Evolutionary conservation across 352 stramenopile species (phyloP), one percentile per base, ranked within the genome.

Genomic region (Phytophthora pistaciae): DNA sequence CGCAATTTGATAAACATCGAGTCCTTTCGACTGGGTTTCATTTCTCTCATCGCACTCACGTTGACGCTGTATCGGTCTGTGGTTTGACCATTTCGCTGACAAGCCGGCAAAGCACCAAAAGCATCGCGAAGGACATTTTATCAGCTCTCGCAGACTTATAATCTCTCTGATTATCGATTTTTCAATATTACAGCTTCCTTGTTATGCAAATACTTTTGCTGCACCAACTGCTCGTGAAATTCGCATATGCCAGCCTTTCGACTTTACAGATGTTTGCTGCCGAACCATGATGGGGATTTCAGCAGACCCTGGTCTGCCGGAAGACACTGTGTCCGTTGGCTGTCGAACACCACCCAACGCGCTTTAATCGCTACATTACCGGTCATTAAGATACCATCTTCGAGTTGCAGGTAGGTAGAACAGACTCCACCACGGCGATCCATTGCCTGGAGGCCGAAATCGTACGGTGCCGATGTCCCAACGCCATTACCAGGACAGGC

Each of bases 251-350:
- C 53, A 56, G 38, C 29, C 60, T 70, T 74, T 56, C 62, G 21
- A 8, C 48, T 61, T 68, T 36, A 53, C 68, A 75, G 62, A 62
- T 75, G 68, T 52, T 53, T 74, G 55, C 31, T 68, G 42, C 16
- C 20, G 25, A 52, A 61, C 46, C 60, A 70, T 55, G 60, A 36
- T 36, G 53, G 33, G 52, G 56, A 14, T 70, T 11, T n/a, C 14
- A 11, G 27, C 9, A 2, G 38, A 29, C 33, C 33, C 62, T 66
- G 50, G 67, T 60, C 44, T 59, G 36, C 18, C 18, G n/a, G 29
- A 16, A 23, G 18, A 48, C 46, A 53, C 48, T 40, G 33, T 68
- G 55, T 14, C 56, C 5, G 18, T 72, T 65, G 56, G 57, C 63
- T 71, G 64, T 71, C 64, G 56, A 75, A 72, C 44, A 31, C 55